phyloP scores from a whole-genome alignment of 2,329 filamentous ascomycete genomes.

The Talaromyces sp. region DNA sequence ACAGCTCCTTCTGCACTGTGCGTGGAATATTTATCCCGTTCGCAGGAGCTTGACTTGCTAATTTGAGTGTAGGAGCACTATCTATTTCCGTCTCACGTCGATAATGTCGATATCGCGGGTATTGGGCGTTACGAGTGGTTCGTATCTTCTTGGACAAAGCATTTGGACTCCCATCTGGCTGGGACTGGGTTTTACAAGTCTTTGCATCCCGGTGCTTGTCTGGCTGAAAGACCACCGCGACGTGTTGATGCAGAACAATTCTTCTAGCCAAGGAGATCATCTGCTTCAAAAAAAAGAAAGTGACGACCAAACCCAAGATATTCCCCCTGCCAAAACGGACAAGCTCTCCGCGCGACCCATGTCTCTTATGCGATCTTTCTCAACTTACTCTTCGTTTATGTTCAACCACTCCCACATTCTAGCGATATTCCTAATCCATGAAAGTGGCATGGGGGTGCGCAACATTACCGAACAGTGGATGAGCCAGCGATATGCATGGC shows the following conservation, averaged over 20 bases:
- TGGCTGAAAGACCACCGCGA: neutral
- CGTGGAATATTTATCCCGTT: neutral
- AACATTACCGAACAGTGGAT: neutral
- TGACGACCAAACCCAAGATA: neutral
- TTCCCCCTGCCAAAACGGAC: neutral
- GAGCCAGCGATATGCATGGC: neutral
- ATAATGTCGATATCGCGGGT: neutral
- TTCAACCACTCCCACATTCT: neutral
- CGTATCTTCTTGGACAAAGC: neutral
- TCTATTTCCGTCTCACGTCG: neutral
- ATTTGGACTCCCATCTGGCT: neutral
- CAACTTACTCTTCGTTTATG: neutral
- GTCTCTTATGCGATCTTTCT: neutral
- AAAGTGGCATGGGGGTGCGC: neutral
- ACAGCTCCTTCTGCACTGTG: neutral
- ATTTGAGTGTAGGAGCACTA: neutral
- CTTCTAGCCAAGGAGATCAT: neutral
- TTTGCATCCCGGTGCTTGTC: neutral
- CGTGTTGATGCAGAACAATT: neutral
- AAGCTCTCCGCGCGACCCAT: neutral
- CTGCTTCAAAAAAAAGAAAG: neutral
- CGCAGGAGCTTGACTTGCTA: neutral
- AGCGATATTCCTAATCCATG: neutral
- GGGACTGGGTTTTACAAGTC: neutral
- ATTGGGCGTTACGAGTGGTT: neutral